Evolutionary conservation across 805 yeast genomes (phyloP), one percentile per base, ranked within the genome.

Genomic region (Cyberlindnera amylophila): DNA sequence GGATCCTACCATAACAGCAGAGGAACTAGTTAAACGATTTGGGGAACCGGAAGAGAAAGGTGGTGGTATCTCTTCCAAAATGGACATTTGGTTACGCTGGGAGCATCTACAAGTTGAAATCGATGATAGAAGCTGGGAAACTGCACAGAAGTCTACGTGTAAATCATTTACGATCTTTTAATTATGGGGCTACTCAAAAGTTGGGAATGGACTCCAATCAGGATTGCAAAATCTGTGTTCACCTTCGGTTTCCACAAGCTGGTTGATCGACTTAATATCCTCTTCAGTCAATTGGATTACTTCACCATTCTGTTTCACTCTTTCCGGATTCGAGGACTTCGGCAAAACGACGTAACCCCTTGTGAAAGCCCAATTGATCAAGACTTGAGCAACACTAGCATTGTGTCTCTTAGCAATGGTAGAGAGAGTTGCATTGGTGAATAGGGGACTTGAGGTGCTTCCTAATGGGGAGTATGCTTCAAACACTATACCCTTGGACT

Each of bases 291-390:
- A 21, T 9, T 21, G 8, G 24, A 21, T 21, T 6, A 21, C 24
- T 6, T 21, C n/a, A n/a, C n/a, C n/a, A n/a, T n/a, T n/a, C n/a
- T n/a, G n/a, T n/a, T n/a, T n/a, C n/a, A n/a, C n/a, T n/a, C n/a
- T n/a, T n/a, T n/a, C n/a, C n/a, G n/a, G n/a, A n/a, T n/a, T n/a
- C n/a, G n/a, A n/a, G n/a, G 79, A 72, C 57, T 75, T 75, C 41
- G 80, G 79, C 46, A 75, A 57, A 6, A 76, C 79, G 34, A 78
- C 75, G 29, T 74, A 66, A 28, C 74, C 77, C 63, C 85, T 75
- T 57, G 69, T 66, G 26, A 75, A 62, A 28, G 74, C 79, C 86
- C 86, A 81, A 21, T 81, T 74, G 48, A 80, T 65, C 41, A 76
- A 64, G 27, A 79, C 55, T 40, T 72, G 71, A 12, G 80, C 82